Evolutionary conservation across 2,329 filamentous ascomycete genomes (phyloP).

Genomic region (Pleurostoma richardsiae): DNA sequence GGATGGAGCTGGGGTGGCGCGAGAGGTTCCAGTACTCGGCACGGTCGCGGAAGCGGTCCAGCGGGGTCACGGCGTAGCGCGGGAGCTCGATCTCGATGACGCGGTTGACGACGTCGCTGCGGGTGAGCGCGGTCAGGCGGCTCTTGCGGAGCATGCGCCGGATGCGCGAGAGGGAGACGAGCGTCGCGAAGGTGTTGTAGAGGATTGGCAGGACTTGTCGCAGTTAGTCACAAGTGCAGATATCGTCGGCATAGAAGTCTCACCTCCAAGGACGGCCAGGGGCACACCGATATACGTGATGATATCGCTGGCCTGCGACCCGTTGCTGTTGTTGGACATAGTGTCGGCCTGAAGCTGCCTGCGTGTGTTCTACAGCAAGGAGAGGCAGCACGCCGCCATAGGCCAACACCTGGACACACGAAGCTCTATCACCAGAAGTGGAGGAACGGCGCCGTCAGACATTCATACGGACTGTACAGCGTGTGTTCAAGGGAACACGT

Average conservation of each 20-base stretch:
- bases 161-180: conserved; percentile 56
- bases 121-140: conserved; percentile 53
- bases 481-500: no score
- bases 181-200: conserved; percentile 58
- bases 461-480: no score
- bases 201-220: conserved; percentile 52
- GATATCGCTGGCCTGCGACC: conserved; percentile 17
- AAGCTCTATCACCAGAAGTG: no score
- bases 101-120: conserved; percentile 59
- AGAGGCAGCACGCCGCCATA: no score
- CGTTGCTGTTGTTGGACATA: background rate
- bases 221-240: background rate
- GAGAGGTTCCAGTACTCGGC: conserved; percentile 55
- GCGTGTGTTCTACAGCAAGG: no score
- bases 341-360: no score
- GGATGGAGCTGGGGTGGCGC: conserved; percentile 44
- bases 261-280: conserved; percentile 22
- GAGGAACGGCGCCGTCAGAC: no score
- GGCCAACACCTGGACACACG: no score
- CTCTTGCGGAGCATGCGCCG: conserved; percentile 52
- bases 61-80: conserved; percentile 57
- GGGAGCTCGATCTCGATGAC: conserved; percentile 63
- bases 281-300: conserved; percentile 29
- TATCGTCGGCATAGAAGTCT: background rate
- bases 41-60: conserved; percentile 47